A percentile compares a stretch with the other conserved stretches of the same genome.
These are phyloP conservation scores for Ascochyta clinopodiicola DNA, from an alignment of 2,329 filamentous ascomycete genomes.

Conservation along the genomic window DNA sequence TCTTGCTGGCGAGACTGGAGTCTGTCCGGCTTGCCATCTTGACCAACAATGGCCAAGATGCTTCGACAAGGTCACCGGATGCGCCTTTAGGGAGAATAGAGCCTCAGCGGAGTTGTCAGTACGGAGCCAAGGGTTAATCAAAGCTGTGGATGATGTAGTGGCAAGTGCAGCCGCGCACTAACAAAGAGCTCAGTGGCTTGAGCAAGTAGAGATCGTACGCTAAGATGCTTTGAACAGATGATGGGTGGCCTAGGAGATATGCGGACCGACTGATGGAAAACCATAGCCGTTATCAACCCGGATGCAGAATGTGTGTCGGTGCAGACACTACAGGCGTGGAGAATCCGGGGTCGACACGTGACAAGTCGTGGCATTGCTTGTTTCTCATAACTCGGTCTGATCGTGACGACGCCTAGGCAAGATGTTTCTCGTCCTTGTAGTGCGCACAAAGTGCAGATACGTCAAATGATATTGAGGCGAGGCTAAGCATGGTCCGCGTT, in stretches of 20 bases:
- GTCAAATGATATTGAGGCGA: not conserved
- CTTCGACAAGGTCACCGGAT: conserved; percentile 12
- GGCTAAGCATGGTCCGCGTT: not conserved
- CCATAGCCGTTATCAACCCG: not conserved
- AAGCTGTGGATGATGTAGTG: conserved; percentile 4
- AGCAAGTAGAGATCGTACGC: not conserved
- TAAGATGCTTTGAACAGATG: not conserved
- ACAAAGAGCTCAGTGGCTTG: conserved; percentile 2
- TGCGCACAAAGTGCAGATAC: not conserved
- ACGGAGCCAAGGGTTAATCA: conserved; percentile 11
- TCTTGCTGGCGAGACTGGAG: not conserved
- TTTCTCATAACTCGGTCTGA: conserved; percentile 1
- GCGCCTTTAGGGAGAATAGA: not conserved
- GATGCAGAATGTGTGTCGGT: not conserved
- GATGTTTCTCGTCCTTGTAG: not conserved
- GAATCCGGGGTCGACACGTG: conserved; percentile 9
- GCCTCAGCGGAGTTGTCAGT: not conserved
- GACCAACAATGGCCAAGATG: not conserved
- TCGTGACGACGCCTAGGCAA: conserved; percentile 6
- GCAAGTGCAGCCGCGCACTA: conserved; percentile 4
- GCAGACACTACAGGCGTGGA: not conserved
- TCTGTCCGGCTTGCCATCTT: not conserved
- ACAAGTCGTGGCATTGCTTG: conserved; percentile 5
- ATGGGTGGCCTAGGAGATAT: not conserved
- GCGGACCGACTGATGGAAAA: not conserved